Conservation (phyloP, 2,329 filamentous ascomycete genomes). For the Celoporthe dispersa region DNA sequence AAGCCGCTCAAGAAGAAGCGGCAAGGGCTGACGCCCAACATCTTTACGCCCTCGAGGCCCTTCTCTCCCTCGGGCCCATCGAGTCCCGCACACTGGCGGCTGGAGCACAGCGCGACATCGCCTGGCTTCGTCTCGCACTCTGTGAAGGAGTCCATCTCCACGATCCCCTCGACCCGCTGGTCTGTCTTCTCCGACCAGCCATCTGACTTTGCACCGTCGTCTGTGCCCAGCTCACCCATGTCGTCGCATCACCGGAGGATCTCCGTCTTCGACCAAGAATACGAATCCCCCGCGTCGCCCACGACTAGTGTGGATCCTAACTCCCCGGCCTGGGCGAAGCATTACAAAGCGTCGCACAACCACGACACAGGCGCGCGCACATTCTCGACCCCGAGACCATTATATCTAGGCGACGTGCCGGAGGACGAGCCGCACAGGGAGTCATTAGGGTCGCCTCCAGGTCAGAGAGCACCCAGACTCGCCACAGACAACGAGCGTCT, state of each 20-base stretch:
- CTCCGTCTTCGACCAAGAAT: constrained; percentile 78
- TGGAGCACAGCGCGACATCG: constrained; percentile 45
- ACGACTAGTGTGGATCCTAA: constrained; percentile 74
- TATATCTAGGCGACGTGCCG: constrained; percentile 33
- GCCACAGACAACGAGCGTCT: constrained; percentile 35
- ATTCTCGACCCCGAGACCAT: constrained; percentile 43
- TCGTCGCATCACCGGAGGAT: constrained; percentile 66
- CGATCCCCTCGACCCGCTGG: constrained; percentile 61
- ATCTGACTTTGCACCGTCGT: constrained; percentile 70
- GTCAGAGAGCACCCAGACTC: constrained; percentile 22
- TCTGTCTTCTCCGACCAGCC: constrained; percentile 64
- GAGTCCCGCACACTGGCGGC: constrained; percentile 41
- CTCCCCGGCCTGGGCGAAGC: constrained; percentile 60
- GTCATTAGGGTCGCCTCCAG: constrained; percentile 26
- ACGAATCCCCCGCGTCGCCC: constrained; percentile 78
- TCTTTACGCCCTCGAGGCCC: constrained; percentile 61
- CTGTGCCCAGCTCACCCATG: constrained; percentile 78
- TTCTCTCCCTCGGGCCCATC: constrained; percentile 48
- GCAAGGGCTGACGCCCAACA: constrained; percentile 61
- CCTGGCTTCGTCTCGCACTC: constrained; percentile 48
- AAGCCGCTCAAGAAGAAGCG: constrained; percentile 73
- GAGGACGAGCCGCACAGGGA: constrained; percentile 32
- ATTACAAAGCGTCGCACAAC: constrained; percentile 54
- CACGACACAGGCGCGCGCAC: constrained; percentile 57
- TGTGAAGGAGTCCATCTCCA: constrained; percentile 56